Percentiles rank a stretch among this genome's conserved stretches.
Evolutionary conservation across 805 yeast genomes (phyloP).

Genomic region (Ogataea kodamae): DNA sequence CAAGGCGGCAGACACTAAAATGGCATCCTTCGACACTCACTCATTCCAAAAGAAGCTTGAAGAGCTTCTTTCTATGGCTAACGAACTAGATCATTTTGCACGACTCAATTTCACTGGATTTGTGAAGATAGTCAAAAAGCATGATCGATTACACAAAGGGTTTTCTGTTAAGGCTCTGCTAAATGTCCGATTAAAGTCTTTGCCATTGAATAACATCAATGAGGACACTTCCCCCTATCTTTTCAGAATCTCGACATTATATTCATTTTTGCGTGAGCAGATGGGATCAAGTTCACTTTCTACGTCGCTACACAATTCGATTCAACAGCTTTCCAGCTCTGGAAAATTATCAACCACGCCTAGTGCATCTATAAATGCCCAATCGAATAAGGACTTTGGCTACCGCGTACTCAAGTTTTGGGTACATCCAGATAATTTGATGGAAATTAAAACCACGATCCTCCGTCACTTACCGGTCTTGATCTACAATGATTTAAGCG

Average conservation of each 20-base stretch:
- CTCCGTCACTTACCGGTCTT: conserved; percentile 90
- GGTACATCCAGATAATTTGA: conserved; percentile 94
- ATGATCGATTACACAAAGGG: conserved; percentile 82
- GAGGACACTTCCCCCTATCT: conserved; percentile 93
- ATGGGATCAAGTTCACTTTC: conserved; percentile 37
- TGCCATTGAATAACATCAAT: conserved; percentile 75
- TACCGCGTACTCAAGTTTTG: conserved; percentile 81
- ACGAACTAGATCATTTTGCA: conserved; percentile 84
- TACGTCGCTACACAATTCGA: conserved; percentile 41
- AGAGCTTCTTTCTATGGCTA: conserved; percentile 66
- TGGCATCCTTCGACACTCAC: conserved; percentile 49
- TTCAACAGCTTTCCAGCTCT: conserved; percentile 44
- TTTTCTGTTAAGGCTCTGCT: conserved; percentile 89
- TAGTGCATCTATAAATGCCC: conserved; percentile 21
- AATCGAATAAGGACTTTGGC: conserved; percentile 20
- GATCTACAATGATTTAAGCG: conserved; percentile 58
- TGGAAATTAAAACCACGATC: conserved; percentile 96
- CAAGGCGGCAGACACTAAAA: conserved; percentile 21
- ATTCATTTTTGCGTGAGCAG: conserved; percentile 78
- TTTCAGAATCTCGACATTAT: conserved; percentile 76
- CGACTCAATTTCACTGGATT: conserved; percentile 94
- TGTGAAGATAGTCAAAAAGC: conserved; percentile 91
- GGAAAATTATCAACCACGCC: conserved; percentile 35
- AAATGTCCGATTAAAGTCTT: conserved; percentile 78
- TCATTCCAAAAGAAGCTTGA: conserved; percentile 69